These are phyloP conservation scores for Pichia kluyveri DNA, from an alignment of 805 yeast species.

Conservation along the genomic window DNA sequence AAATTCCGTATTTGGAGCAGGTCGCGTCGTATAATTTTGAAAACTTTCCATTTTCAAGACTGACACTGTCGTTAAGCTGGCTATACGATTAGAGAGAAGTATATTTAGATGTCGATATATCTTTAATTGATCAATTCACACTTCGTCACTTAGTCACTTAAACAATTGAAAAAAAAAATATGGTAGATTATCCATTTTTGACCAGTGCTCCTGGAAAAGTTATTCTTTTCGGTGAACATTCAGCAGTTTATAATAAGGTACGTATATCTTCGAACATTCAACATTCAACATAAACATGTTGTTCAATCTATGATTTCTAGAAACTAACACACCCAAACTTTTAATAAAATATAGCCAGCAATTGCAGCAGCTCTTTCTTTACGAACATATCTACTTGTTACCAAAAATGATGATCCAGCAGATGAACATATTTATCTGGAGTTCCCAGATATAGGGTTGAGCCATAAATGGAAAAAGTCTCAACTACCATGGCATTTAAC, in stretches of 20 bases:
- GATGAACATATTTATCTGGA: constrained; percentile 47
- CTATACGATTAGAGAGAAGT: too few species aligned
- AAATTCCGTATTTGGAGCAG: not conserved
- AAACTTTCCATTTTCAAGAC: too few species aligned
- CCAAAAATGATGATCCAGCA: constrained; percentile 30
- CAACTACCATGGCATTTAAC: constrained; percentile 54
- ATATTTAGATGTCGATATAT: too few species aligned
- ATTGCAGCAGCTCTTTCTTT: constrained; percentile 90
- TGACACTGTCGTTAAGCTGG: too few species aligned
- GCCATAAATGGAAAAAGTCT: constrained; percentile 49
- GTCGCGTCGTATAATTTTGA: not conserved
- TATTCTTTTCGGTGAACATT: constrained; percentile 92
- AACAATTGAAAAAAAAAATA: not conserved
- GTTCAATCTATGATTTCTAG: too few species aligned
- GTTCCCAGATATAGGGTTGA: constrained; percentile 75
- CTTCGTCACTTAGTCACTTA: too few species aligned
- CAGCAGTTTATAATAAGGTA: constrained; percentile 80
- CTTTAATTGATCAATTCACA: too few species aligned
- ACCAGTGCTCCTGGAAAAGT: constrained; percentile 97
- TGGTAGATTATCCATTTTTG: constrained; percentile 41
- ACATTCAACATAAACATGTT: too few species aligned
- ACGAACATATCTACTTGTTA: constrained; percentile 70
- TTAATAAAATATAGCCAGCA: constrained; percentile 49
- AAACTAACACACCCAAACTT: too few species aligned
- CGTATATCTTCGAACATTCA: constrained; percentile 10